These are phyloP conservation scores for Ophiostoma ips DNA, from an alignment of 2,329 filamentous ascomycete species.

Conservation along the genomic window DNA sequence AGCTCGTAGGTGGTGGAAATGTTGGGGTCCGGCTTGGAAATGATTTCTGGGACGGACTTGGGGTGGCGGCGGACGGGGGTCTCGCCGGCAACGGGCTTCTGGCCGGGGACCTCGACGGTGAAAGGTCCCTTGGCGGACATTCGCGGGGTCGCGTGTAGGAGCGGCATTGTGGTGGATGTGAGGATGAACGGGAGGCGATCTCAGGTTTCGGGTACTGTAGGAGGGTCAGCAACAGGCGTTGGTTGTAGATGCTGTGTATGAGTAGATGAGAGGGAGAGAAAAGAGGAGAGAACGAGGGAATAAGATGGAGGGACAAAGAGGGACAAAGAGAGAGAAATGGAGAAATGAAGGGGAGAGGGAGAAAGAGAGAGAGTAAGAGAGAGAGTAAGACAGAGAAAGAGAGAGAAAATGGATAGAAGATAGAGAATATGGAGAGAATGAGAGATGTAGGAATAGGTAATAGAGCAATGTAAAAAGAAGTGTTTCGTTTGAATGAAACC, in stretches of 20 bases:
- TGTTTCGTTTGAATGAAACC: no score
- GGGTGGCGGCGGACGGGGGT: conserved; percentile 59
- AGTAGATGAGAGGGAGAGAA: not conserved
- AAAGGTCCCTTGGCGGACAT: conserved; percentile 49
- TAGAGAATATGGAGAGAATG: no score
- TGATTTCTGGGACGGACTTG: conserved; percentile 45
- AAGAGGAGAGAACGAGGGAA: not conserved
- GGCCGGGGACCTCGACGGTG: conserved; percentile 53
- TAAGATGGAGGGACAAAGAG: not conserved
- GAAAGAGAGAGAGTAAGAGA: not conserved
- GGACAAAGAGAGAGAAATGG: not conserved
- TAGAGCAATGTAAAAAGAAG: no score
- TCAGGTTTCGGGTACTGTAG: not conserved
- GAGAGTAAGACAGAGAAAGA: not conserved
- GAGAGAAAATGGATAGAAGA: not conserved
- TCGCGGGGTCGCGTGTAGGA: conserved; percentile 22
- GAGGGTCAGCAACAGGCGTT: not conserved
- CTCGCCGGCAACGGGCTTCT: conserved; percentile 53
- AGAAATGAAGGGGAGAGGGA: not conserved
- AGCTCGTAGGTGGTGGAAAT: conserved; percentile 66
- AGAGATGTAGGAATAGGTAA: no score
- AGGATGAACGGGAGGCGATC: not conserved
- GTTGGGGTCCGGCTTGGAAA: conserved; percentile 44
- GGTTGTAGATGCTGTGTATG: no score
- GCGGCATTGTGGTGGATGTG: not conserved